Conservation (phyloP, 177 flowering plant species). For the Tripterygium wilfordii region DNA sequence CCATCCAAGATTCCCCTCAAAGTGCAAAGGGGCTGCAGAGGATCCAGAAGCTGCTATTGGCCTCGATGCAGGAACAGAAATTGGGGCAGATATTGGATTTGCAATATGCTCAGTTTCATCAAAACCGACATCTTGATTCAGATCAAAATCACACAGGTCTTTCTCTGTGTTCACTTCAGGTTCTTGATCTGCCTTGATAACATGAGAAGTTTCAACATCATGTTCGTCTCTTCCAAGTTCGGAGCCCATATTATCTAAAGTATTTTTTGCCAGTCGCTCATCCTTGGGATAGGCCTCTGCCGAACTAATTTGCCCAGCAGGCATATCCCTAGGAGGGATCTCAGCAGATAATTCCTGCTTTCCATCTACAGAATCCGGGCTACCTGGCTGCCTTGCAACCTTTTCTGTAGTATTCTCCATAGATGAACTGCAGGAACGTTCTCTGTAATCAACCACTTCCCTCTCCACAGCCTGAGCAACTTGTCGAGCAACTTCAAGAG, state of each 20-base stretch:
- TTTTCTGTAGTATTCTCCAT: slow-evolving; percentile 25
- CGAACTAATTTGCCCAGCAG: slow-evolving; percentile 17
- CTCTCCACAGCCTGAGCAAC: slow-evolving; percentile 40
- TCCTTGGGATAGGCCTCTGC: slow-evolving; percentile 23
- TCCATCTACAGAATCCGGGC: slow-evolving; percentile 26
- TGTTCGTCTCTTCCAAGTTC: slow-evolving; percentile 13
- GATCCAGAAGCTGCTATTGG: slow-evolving; percentile 47
- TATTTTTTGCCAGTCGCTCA: slow-evolving; percentile 18
- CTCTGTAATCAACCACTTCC: slow-evolving; percentile 26
- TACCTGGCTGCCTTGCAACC: slow-evolving; percentile 18
- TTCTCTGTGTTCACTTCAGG: slow-evolving; percentile 27
- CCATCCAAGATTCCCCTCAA: slow-evolving; percentile 81
- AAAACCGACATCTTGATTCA: slow-evolving; percentile 59
- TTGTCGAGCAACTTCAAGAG: slow-evolving; percentile 39
- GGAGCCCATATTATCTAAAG: slow-evolving; percentile 9
- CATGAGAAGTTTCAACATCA: slow-evolving; percentile 27
- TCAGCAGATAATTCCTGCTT: slow-evolving; percentile 14
- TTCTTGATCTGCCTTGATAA: slow-evolving; percentile 39
- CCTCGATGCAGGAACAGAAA: slow-evolving; percentile 63
- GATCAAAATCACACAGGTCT: slow-evolving; percentile 48
- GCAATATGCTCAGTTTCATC: slow-evolving; percentile 51
- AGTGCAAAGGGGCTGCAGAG: slow-evolving; percentile 52
- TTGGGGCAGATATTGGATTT: slow-evolving; percentile 28
- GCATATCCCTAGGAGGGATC: slow-evolving; percentile 9
- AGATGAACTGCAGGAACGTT: slow-evolving; percentile 23